Base-by-base conservation (phyloP, 2,329 filamentous ascomycete genomes). In the Penicillium sp. region DNA sequence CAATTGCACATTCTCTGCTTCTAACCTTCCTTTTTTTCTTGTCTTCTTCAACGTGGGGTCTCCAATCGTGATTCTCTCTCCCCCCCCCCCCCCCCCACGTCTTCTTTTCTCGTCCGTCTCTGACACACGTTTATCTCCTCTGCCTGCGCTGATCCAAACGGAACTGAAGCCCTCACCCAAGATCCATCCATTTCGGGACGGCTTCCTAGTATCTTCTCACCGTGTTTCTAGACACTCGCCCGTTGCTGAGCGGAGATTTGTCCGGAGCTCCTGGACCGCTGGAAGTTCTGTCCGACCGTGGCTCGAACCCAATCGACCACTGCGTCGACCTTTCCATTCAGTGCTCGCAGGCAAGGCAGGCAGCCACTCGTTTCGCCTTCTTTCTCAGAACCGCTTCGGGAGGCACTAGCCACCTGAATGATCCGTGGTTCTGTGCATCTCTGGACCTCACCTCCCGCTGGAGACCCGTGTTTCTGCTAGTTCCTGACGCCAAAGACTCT, bases 201-300 rank as follows among this genome's bases (percentile, higher is more conserved):
- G 18, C 18, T 18, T 18, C 18, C 18, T 18, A 18, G 18, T 18
- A 18, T 18, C 18, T 4, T 11, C 29, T 11, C 29, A 11, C 11
- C 29, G 29, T 32, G 29, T 32, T 32, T 5, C 11, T 32, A 11
- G 29, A 5, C 11, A 18, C 40, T 35, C 25, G 8, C 13, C 7
- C 18, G 8, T 32, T 48, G 5, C 46, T 50, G 34, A 12, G 40
- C 41, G 38, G 36, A 39, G 13, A 60, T 59, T 59, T 49, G 57
- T 43, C 42, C 57, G 57, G 57, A 59, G 56, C 56, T 60, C 44
- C 53, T 60, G 56, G 57, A 56, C 57, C 55, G 56, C 49, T 49
- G 57, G 56, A 58, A 59, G 38, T 57, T 42, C 50, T 60, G 57
- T 60, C 57, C 57, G 55, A 59, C 57, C 55, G 53, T 59, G 57